Evolutionary conservation across 306 rosid genomes (phyloP).

Genomic region (Begonia fuchsioides): DNA sequence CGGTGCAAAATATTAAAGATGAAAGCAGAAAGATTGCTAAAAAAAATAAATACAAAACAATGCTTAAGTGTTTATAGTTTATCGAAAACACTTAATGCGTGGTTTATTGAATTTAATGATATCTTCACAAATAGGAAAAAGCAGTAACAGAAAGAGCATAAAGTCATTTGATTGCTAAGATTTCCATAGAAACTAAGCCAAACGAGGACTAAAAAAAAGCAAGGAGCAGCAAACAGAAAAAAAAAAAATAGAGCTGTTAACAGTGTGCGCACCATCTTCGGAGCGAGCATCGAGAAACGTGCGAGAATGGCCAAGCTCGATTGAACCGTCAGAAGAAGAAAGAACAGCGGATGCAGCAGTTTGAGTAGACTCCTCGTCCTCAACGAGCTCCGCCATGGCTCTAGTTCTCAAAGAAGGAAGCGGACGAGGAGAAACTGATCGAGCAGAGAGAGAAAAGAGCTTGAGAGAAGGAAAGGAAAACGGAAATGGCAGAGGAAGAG

Average conservation of each 20-base stretch:
- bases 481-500: neutral
- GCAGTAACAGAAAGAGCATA: neutral
- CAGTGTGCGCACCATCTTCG: slow-evolving; percentile 21
- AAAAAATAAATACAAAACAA: too few species aligned
- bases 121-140: neutral
- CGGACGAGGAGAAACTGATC: slow-evolving; percentile 16
- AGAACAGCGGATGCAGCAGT: slow-evolving; percentile 1
- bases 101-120: too few species aligned
- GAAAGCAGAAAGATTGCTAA: too few species aligned
- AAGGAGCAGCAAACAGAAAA: neutral
- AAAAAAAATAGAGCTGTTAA: too few species aligned
- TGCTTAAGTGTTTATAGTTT: too few species aligned
- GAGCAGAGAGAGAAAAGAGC: slow-evolving; percentile 18
- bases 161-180: neutral
- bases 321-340: slow-evolving; percentile 3
- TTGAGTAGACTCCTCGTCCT: slow-evolving; percentile 16
- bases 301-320: slow-evolving; percentile 21
- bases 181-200: neutral
- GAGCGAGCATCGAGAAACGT: slow-evolving; percentile 25
- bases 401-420: slow-evolving; percentile 11
- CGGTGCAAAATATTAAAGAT: too few species aligned
- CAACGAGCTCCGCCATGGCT: slow-evolving; percentile 32
- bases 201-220: neutral
- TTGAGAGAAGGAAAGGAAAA: slow-evolving; percentile 6
- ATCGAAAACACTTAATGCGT: too few species aligned